Evolutionary conservation across 1,139 yeast genomes (phyloP).

Genomic region (Pichia sp.): DNA sequence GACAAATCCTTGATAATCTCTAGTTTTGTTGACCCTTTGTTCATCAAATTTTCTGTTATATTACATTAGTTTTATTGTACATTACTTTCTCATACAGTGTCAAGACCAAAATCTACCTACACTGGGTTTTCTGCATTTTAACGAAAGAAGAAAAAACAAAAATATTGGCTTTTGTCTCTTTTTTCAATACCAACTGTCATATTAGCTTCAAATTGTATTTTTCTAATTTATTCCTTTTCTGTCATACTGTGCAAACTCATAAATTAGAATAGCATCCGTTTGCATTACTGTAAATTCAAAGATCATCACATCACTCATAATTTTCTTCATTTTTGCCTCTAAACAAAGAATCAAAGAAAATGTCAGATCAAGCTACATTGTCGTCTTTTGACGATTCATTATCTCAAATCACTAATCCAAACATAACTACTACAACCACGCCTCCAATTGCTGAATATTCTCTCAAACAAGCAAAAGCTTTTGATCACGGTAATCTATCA

Average conservation of each 20-base stretch:
- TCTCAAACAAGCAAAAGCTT: conserved; percentile 2
- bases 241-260: too few relatives aligned
- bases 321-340: too few relatives aligned
- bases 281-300: too few relatives aligned
- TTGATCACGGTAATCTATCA: conserved; percentile 1
- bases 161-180: not conserved
- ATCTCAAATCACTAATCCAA: conserved; percentile 13
- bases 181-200: not conserved
- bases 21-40: too few relatives aligned
- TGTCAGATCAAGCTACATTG: conserved; percentile 29
- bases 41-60: too few relatives aligned
- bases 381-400: conserved; percentile 27
- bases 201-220: not conserved
- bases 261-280: too few relatives aligned
- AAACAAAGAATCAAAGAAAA: too few relatives aligned
- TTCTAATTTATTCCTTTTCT: not conserved
- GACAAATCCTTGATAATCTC: too few relatives aligned
- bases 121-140: not conserved
- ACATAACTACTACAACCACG: conserved; percentile 26
- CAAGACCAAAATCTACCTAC: not conserved
- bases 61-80: too few relatives aligned
- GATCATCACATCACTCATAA: too few relatives aligned
- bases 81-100: not conserved
- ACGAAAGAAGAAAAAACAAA: not conserved
- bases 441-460: conserved; percentile 25